phyloP scores from a whole-genome alignment of 441 rosid species.

The Adansonia rubrostipa region DNA sequence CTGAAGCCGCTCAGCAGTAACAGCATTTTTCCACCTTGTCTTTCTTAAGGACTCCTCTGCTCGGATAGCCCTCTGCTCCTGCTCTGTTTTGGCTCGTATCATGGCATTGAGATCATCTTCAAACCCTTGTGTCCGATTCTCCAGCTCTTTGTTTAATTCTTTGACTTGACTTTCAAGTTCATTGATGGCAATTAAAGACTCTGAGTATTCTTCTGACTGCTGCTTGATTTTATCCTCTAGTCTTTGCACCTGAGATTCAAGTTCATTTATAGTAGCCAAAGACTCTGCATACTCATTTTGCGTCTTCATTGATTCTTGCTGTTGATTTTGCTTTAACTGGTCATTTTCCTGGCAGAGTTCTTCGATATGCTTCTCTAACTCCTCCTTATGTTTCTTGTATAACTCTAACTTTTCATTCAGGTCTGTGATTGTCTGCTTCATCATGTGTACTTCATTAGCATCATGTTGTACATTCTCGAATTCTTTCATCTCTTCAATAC shows the following conservation, averaged over 20 bases:
- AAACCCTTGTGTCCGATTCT: constrained; percentile 52
- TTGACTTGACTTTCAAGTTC: constrained; percentile 59
- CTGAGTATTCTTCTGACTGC: constrained; percentile 55
- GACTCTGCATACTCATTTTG: constrained; percentile 44
- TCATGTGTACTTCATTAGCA: constrained; percentile 37
- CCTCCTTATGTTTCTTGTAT: constrained; percentile 51
- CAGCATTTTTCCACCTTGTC: constrained; percentile 61
- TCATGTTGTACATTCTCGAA: constrained; percentile 11
- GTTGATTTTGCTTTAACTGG: constrained; percentile 41
- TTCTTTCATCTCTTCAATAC: constrained; percentile 35
- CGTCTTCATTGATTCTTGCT: constrained; percentile 33
- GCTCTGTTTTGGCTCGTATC: constrained; percentile 55
- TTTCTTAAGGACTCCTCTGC: constrained; percentile 68
- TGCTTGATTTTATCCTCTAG: constrained; percentile 66
- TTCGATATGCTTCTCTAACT: constrained; percentile 54
- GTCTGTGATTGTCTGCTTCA: constrained; percentile 49
- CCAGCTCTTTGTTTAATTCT: constrained; percentile 49
- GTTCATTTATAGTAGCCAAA: constrained; percentile 46
- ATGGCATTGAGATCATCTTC: constrained; percentile 55
- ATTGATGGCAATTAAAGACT: constrained; percentile 49
- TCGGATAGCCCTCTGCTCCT: constrained; percentile 67
- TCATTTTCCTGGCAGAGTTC: constrained; percentile 50
- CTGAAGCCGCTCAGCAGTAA: constrained; percentile 69
- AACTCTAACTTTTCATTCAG: constrained; percentile 48
- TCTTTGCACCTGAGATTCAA: constrained; percentile 56